A percentile compares a stretch with the other conserved stretches of the same genome.
Evolutionary conservation across 1,284 basidiomycete species (phyloP).

Genomic region (Ustilago shanxiensis): DNA sequence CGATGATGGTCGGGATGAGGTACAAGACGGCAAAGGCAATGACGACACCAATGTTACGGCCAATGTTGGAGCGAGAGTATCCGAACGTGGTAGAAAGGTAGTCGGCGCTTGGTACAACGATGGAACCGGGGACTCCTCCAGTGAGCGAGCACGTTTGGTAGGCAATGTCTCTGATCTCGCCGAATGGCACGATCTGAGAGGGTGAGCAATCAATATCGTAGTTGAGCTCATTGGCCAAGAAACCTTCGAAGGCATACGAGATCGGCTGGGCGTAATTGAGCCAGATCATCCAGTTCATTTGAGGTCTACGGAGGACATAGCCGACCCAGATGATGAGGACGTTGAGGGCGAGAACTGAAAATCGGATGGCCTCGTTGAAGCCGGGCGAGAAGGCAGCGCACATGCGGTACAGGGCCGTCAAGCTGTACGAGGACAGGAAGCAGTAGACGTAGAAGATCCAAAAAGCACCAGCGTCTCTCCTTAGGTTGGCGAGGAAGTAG

Average conservation of each 20-base stretch:
- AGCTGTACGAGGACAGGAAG: constrained; percentile 53
- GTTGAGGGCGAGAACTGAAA: constrained; percentile 54
- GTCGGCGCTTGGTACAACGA: constrained; percentile 72
- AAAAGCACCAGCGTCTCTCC: constrained; percentile 61
- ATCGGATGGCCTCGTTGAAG: constrained; percentile 50
- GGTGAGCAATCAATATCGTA: constrained; percentile 48
- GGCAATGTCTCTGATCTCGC: constrained; percentile 19
- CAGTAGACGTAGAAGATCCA: constrained; percentile 74
- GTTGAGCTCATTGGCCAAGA: constrained; percentile 73
- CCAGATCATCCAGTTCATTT: constrained; percentile 82
- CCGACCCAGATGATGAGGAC: constrained; percentile 55
- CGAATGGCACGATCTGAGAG: constrained; percentile 33
- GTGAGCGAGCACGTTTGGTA: constrained; percentile 71
- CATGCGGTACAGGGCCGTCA: constrained; percentile 54
- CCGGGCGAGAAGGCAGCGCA: constrained; percentile 70
- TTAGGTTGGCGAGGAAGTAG: constrained; percentile 64
- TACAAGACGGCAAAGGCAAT: constrained; percentile 65
- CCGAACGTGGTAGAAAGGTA: constrained; percentile 76
- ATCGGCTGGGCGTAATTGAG: constrained; percentile 70
- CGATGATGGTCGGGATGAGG: constrained; percentile 60
- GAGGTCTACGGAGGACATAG: constrained; percentile 74
- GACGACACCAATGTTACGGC: constrained; percentile 73
- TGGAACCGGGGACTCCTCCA: constrained; percentile 70
- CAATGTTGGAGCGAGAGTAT: constrained; percentile 74
- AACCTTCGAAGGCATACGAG: constrained; percentile 82